These are phyloP conservation scores for Pleurotus pulmonarius DNA, from an alignment of 768 basidiomycete species.

Conservation along the genomic window DNA sequence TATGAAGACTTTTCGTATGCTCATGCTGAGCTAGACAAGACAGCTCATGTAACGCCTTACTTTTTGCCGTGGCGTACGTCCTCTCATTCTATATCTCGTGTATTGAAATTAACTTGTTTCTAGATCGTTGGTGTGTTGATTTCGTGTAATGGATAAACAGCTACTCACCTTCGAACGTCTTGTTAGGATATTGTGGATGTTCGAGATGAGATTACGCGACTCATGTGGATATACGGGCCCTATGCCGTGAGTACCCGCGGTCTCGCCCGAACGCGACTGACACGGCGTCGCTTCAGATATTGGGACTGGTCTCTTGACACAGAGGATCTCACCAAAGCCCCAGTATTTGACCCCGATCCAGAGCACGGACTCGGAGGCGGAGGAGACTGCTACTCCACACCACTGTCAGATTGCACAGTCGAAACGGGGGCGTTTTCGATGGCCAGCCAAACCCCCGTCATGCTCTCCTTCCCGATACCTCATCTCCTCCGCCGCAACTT, in stretches of 20 bases:
- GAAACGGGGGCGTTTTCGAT: conserved; percentile 2
- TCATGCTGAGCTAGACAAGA: conserved; percentile 10
- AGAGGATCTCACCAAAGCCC: conserved; percentile 5
- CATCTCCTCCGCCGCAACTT: conserved; percentile 13
- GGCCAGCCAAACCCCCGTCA: conserved; percentile 5
- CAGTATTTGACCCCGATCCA: conserved; percentile 11
- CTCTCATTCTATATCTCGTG: not conserved
- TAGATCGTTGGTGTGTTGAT: conserved; percentile 11
- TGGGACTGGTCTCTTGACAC: conserved; percentile 14
- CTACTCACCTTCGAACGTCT: not conserved
- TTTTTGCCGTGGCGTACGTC: conserved; percentile 14
- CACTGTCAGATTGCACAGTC: conserved; percentile 6
- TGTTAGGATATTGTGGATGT: conserved; percentile 12
- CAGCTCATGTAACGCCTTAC: conserved; percentile 11
- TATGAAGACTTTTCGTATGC: conserved; percentile 14
- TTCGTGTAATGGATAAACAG: not conserved
- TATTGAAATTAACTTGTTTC: not conserved
- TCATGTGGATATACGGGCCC: conserved; percentile 13
- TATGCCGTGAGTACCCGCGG: conserved; percentile 9
- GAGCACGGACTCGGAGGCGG: conserved; percentile 7
- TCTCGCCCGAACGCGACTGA: not conserved
- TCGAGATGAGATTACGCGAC: conserved; percentile 11
- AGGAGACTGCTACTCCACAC: conserved; percentile 9
- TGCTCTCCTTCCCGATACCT: conserved; percentile 10
- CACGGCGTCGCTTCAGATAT: not conserved